Percentiles rank a stretch among this genome's conserved stretches.
These are phyloP conservation scores for Endothia cerciana DNA, from an alignment of 2,329 filamentous ascomycete genomes.

Conservation along the genomic window DNA sequence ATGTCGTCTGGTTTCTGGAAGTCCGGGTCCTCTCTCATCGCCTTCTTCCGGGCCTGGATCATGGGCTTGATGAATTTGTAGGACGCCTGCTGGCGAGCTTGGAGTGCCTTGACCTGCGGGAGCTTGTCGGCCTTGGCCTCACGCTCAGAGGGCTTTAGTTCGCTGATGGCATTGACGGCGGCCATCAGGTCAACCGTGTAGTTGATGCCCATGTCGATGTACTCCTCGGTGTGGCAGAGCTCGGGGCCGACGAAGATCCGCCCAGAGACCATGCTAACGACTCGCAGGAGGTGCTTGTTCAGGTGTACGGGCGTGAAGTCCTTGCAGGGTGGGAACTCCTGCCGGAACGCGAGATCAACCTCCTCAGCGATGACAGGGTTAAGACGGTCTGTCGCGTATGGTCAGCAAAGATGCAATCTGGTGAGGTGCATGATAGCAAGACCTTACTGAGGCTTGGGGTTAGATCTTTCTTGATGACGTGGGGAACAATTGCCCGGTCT, in stretches of 20 bases:
- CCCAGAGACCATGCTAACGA: slow-evolving; percentile 52
- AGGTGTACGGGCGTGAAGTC: slow-evolving; percentile 49
- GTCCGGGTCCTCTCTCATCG: slow-evolving; percentile 30
- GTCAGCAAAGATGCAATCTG: not conserved
- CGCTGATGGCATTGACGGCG: slow-evolving; percentile 38
- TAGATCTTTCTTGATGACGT: slow-evolving; percentile 23
- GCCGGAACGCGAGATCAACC: slow-evolving; percentile 39
- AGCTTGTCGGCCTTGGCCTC: slow-evolving; percentile 39
- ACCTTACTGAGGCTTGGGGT: slow-evolving; percentile 25
- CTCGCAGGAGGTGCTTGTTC: slow-evolving; percentile 45
- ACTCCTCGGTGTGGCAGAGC: slow-evolving; percentile 48
- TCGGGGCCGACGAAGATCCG: slow-evolving; percentile 53
- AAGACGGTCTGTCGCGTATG: slow-evolving; percentile 36
- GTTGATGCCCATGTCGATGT: slow-evolving; percentile 51
- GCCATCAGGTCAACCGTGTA: slow-evolving; percentile 49
- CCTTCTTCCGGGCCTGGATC: slow-evolving; percentile 37
- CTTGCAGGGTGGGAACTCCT: slow-evolving; percentile 41
- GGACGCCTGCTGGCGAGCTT: slow-evolving; percentile 38
- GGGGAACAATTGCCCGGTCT: slow-evolving; percentile 22
- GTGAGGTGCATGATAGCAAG: not conserved
- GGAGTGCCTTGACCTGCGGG: slow-evolving; percentile 41
- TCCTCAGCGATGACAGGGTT: slow-evolving; percentile 46
- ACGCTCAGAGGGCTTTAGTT: slow-evolving; percentile 39
- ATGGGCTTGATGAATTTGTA: slow-evolving; percentile 43
- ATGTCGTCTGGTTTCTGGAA: slow-evolving; percentile 48